A percentile compares a stretch with the other conserved stretches of the same genome.
Evolutionary conservation across 257 asterid genomes (phyloP).

Genomic region (Misopates orontium): DNA sequence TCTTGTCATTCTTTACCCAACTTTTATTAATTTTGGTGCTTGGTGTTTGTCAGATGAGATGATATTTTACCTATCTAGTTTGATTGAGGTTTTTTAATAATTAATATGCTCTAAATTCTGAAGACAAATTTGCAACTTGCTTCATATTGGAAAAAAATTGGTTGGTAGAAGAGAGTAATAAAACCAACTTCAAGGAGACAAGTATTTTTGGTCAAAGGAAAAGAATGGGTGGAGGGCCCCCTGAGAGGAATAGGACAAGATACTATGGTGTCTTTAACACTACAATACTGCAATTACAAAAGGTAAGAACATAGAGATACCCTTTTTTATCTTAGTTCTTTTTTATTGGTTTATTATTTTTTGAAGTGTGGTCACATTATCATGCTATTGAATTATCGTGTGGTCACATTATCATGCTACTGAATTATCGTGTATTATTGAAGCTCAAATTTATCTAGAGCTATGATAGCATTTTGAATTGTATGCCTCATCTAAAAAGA

Average conservation of each 20-base stretch:
- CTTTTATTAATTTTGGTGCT: neutral
- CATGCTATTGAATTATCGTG: too few species aligned
- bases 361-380: constrained; percentile 3
- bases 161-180: neutral
- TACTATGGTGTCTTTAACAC: neutral
- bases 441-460: too few species aligned
- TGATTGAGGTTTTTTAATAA: neutral
- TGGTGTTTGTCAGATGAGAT: neutral
- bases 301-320: constrained; percentile 3
- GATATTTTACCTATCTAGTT: neutral
- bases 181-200: neutral
- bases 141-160: neutral
- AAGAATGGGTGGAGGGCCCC: neutral
- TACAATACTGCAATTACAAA: constrained; percentile 4
- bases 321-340: neutral
- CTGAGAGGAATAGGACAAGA: neutral
- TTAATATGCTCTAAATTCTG: too few species aligned
- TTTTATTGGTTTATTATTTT: neutral
- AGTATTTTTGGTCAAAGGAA: constrained; percentile 18
- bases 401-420: too few species aligned
- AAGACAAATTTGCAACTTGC: neutral
- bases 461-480: too few species aligned
- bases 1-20: neutral
- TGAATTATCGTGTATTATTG: too few species aligned
- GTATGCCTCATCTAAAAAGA: too few species aligned